Percentiles rank a stretch among this genome's conserved stretches.
These are phyloP conservation scores for Xerocomellus dryophilus DNA, from an alignment of 768 basidiomycete genomes.

Conservation along the genomic window DNA sequence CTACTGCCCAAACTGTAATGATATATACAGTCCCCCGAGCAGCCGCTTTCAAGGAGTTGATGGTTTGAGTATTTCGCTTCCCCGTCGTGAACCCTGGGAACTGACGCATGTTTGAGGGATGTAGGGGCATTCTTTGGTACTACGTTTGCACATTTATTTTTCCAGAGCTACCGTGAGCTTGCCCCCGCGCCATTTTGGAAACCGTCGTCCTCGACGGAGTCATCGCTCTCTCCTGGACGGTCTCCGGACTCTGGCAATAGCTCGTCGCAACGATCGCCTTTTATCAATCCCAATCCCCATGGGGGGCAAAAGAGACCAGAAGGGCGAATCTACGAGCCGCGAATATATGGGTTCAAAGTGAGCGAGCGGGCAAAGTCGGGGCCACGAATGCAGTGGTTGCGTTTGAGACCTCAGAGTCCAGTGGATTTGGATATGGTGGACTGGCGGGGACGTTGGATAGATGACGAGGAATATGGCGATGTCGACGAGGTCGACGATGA, in stretches of 20 bases:
- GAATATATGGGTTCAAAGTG: slow-evolving; percentile 97
- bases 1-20: slow-evolving; percentile 97
- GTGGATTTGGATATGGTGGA: slow-evolving; percentile 86
- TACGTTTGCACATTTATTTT: slow-evolving; percentile 97
- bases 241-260: slow-evolving; percentile 52
- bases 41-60: slow-evolving; percentile 95
- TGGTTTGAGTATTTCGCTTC: slow-evolving; percentile 46
- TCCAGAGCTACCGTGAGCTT: slow-evolving; percentile 96
- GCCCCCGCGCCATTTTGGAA: slow-evolving; percentile 92
- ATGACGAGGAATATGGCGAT: slow-evolving; percentile 70
- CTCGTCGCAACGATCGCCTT: slow-evolving; percentile 50
- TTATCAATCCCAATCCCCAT: slow-evolving; percentile 84
- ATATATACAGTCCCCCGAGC: slow-evolving; percentile 93
- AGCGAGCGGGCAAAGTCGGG: slow-evolving; percentile 93
- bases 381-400: slow-evolving; percentile 95
- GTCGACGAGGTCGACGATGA: slow-evolving; percentile 51
- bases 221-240: slow-evolving; percentile 53
- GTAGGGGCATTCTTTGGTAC: slow-evolving; percentile 98
- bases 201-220: slow-evolving; percentile 50
- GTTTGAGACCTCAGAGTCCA: slow-evolving; percentile 77
- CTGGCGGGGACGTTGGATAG: slow-evolving; percentile 87
- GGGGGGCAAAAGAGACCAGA: slow-evolving; percentile 87
- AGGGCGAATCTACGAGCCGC: slow-evolving; percentile 83
- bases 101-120: slow-evolving; percentile 19
- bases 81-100: slow-evolving; percentile 7